Conservation (phyloP, 2,329 filamentous ascomycete genomes). For the Dothidotthia symphoricarpi region DNA sequence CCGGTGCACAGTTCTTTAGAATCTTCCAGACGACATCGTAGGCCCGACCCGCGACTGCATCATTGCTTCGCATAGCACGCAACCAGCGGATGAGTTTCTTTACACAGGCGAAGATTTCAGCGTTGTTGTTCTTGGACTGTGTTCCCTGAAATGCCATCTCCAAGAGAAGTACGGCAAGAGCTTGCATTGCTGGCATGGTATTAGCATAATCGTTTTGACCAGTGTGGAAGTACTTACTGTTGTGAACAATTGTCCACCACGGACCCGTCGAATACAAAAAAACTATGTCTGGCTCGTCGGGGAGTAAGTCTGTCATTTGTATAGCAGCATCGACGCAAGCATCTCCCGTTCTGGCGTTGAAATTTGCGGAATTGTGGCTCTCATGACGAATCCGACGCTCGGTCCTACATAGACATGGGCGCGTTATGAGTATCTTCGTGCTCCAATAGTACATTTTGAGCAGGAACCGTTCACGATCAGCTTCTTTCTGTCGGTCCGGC, state of each 20-base stretch:
- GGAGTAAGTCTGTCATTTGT: slow-evolving; percentile 34
- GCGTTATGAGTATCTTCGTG: slow-evolving; percentile 37
- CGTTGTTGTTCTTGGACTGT: slow-evolving; percentile 26
- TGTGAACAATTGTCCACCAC: slow-evolving; percentile 45
- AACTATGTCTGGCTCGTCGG: slow-evolving; percentile 24
- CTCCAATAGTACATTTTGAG: slow-evolving; percentile 33
- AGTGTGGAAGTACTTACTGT: slow-evolving; percentile 14
- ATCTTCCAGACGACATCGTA: slow-evolving; percentile 20
- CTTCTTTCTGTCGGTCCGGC: neutral
- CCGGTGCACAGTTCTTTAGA: slow-evolving; percentile 13
- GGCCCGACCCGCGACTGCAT: slow-evolving; percentile 33
- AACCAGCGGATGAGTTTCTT: slow-evolving; percentile 40
- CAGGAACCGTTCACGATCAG: slow-evolving; percentile 16
- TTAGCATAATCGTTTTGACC: too few species aligned
- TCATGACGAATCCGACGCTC: slow-evolving; percentile 22
- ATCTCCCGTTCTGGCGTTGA: slow-evolving; percentile 34
- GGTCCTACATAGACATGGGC: slow-evolving; percentile 38
- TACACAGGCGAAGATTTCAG: slow-evolving; percentile 28
- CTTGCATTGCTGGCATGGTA: slow-evolving; percentile 35
- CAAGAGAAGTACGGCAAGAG: slow-evolving; percentile 38
- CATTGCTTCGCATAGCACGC: slow-evolving; percentile 27
- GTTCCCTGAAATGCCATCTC: slow-evolving; percentile 35
- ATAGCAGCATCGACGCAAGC: slow-evolving; percentile 38
- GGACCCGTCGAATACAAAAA: slow-evolving; percentile 34
- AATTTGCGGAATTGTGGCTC: slow-evolving; percentile 26